Conservation (phyloP, 495 filamentous ascomycete species). For the Polyplosphaeria fusca region DNA sequence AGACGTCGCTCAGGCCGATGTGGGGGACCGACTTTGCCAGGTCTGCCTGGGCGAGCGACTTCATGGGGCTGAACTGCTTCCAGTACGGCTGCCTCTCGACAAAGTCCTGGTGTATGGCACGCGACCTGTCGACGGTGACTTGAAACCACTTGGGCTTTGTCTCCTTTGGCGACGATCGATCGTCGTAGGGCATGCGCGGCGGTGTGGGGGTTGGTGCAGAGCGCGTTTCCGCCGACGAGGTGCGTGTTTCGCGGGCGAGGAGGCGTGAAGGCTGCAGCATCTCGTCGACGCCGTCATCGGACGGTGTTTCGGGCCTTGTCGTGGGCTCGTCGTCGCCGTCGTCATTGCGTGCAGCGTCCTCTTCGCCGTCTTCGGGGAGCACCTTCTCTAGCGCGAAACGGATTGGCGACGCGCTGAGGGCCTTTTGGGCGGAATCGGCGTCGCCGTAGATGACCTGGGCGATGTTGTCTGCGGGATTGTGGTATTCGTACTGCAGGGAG, state of each 20-base stretch:
- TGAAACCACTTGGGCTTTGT: conserved; percentile 25
- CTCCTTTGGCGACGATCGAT: neutral
- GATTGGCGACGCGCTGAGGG: conserved; percentile 44
- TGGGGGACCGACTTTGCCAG: conserved; percentile 35
- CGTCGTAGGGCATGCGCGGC: conserved; percentile 10
- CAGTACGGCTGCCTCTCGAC: conserved; percentile 44
- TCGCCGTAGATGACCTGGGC: conserved; percentile 45
- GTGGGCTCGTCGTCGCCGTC: neutral
- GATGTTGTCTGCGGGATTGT: conserved; percentile 38
- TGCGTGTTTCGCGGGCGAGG: neutral
- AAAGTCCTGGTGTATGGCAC: conserved; percentile 42
- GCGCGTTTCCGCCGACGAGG: neutral
- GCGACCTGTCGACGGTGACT: conserved; percentile 34
- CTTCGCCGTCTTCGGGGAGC: neutral
- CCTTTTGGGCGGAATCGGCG: conserved; percentile 36
- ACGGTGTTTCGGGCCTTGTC: neutral
- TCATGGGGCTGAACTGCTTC: conserved; percentile 35
- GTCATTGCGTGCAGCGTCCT: neutral
- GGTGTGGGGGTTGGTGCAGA: neutral
- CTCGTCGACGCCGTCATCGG: conserved; percentile 24
- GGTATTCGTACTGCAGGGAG: conserved; percentile 41
- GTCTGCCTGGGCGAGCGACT: conserved; percentile 35
- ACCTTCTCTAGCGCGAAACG: conserved; percentile 36
- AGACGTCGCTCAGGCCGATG: conserved; percentile 38
- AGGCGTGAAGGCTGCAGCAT: conserved; percentile 19